Percentiles rank a stretch among this genome's conserved stretches.
phyloP scores from a whole-genome alignment of 768 basidiomycete species.

The Nidularia sp. region DNA sequence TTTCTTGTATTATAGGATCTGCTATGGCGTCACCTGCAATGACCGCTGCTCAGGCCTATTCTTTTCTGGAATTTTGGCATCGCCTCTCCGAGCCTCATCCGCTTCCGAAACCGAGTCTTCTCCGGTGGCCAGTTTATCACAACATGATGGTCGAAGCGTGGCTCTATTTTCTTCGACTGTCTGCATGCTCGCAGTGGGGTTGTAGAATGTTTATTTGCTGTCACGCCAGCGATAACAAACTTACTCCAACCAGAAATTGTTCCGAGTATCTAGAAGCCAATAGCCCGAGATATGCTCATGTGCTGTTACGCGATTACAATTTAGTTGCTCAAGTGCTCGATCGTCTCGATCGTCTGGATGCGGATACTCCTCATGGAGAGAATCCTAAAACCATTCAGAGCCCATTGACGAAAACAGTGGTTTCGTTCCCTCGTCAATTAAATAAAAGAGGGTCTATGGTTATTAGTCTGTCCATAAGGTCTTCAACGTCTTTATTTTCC shows the following conservation, averaged over 20 bases:
- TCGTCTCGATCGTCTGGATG: constrained; percentile 3
- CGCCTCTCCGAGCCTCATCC: constrained; percentile 17
- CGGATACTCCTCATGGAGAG: not conserved
- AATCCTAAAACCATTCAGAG: not conserved
- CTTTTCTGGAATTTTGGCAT: too few relatives aligned
- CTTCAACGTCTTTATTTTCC: not conserved
- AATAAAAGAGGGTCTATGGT: not conserved
- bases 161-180: constrained; percentile 6
- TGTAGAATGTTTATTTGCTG: not conserved
- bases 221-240: not conserved
- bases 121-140: constrained; percentile 11
- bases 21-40: too few relatives aligned
- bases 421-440: not conserved
- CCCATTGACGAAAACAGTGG: not conserved
- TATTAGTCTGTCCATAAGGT: not conserved
- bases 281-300: constrained; percentile 17
- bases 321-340: not conserved
- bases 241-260: too few relatives aligned
- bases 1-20: too few relatives aligned
- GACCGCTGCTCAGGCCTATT: too few relatives aligned
- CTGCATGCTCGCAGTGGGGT: not conserved
- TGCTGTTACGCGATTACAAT: constrained; percentile 3
- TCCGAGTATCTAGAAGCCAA: constrained; percentile 16
- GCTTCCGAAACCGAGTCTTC: constrained; percentile 10
- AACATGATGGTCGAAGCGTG: constrained; percentile 13